Evolutionary conservation across 441 rosid genomes (phyloP).

Genomic region (Croton laevigatus): DNA sequence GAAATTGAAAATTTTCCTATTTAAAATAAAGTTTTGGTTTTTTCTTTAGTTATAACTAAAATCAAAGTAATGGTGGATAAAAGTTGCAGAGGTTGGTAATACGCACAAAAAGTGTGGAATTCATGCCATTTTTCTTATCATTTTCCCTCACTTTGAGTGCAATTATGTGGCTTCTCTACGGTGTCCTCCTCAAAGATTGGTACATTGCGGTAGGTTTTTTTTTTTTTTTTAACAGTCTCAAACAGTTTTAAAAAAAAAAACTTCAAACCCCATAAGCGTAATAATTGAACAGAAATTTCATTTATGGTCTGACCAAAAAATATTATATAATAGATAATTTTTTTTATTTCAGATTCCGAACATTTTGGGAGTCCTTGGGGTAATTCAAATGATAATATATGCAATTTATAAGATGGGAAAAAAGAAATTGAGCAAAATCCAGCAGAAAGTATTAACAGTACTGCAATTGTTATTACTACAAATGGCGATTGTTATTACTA

Average conservation of each 20-base stretch:
- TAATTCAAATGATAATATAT: conserved; percentile 73
- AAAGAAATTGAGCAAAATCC: conserved; percentile 30
- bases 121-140: conserved; percentile 70
- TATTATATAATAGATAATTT: no score
- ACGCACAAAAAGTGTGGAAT: conserved; percentile 74
- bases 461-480: conserved; percentile 23
- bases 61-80: no score
- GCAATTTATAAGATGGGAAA: conserved; percentile 45
- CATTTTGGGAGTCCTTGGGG: conserved; percentile 67
- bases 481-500: not conserved
- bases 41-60: no score
- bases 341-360: conserved; percentile 63
- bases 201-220: conserved; percentile 53
- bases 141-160: conserved; percentile 72
- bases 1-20: no score
- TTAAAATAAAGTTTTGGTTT: no score
- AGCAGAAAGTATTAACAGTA: conserved; percentile 43
- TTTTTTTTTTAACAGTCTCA: not conserved
- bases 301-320: no score
- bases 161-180: conserved; percentile 78
- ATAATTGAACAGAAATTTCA: not conserved
- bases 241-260: not conserved
- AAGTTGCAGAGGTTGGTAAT: conserved; percentile 59
- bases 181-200: conserved; percentile 49
- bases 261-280: no score